Percentiles rank a stretch among this genome's conserved stretches.
Conservation (phyloP, 1,139 yeast genomes). For the Protomyces macrosporus region DNA sequence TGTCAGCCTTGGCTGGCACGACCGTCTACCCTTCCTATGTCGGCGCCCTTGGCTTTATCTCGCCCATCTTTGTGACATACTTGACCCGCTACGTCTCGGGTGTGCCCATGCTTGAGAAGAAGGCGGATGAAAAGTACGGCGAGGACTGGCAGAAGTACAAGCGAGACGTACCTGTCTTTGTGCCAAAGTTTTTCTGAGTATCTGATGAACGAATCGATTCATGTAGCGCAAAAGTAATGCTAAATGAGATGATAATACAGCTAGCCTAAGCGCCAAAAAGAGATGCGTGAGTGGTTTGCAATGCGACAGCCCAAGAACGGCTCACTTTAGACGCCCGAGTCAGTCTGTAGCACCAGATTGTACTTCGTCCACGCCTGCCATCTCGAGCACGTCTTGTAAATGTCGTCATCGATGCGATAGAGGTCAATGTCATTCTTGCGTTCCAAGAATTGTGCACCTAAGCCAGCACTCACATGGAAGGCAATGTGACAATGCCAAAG, state of each 20-base stretch:
- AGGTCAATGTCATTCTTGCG: not conserved
- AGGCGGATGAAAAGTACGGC: slow-evolving; percentile 16
- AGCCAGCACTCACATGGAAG: not conserved
- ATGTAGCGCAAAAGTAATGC: too few relatives aligned
- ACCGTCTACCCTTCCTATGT: slow-evolving; percentile 19
- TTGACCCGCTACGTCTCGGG: slow-evolving; percentile 21
- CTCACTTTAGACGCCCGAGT: not conserved
- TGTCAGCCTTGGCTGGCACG: not conserved
- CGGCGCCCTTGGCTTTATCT: slow-evolving; percentile 11
- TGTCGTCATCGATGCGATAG: not conserved
- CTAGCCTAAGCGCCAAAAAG: not conserved
- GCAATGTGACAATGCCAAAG: slow-evolving; percentile 43
- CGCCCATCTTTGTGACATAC: slow-evolving; percentile 15
- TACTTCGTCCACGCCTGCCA: not conserved
- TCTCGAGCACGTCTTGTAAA: not conserved
- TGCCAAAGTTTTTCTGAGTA: not conserved
- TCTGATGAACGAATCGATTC: not conserved
- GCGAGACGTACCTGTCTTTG: not conserved
- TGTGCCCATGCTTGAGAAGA: slow-evolving; percentile 23
- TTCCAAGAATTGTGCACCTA: not conserved
- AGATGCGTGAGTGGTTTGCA: too few relatives aligned
- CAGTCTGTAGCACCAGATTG: not conserved
- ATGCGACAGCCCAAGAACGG: too few relatives aligned
- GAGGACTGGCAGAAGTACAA: slow-evolving; percentile 2
- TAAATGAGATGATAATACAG: not conserved